These are phyloP conservation scores for Pelargonium myrrhifolium DNA, from an alignment of 441 rosid genomes.

Conservation along the genomic window DNA sequence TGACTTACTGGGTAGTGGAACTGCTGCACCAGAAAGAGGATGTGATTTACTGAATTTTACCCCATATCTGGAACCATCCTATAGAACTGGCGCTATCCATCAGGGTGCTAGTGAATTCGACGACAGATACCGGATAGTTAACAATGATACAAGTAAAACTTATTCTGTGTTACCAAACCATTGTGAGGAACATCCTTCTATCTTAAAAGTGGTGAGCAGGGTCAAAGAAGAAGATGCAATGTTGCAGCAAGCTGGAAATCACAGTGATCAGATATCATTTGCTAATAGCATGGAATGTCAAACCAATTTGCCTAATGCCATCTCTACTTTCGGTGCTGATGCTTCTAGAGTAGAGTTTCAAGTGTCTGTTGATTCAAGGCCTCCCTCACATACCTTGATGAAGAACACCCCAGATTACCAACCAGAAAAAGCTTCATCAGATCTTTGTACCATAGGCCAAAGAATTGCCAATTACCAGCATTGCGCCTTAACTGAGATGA, in stretches of 20 bases:
- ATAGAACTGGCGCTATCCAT: slow-evolving; percentile 24
- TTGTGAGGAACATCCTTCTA: slow-evolving; percentile 24
- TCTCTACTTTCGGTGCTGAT: slow-evolving; percentile 23
- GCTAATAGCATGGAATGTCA: slow-evolving; percentile 18
- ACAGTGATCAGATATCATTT: slow-evolving; percentile 17
- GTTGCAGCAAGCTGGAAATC: slow-evolving; percentile 29
- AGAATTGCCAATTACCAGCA: slow-evolving; percentile 12
- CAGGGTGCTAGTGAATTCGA: slow-evolving; percentile 18
- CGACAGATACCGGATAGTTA: slow-evolving; percentile 16
- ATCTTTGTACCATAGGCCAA: slow-evolving; percentile 18
- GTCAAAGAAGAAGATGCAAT: slow-evolving; percentile 18
- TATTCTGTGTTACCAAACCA: slow-evolving; percentile 13
- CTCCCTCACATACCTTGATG: slow-evolving; percentile 22
- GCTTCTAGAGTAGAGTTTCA: slow-evolving; percentile 20
- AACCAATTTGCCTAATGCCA: slow-evolving; percentile 19
- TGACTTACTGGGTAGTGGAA: slow-evolving; percentile 27
- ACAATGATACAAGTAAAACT: slow-evolving; percentile 15
- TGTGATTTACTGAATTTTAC: slow-evolving; percentile 21
- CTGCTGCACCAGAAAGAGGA: slow-evolving; percentile 21
- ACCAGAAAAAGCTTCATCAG: slow-evolving; percentile 13
- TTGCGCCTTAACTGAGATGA: slow-evolving; percentile 20
- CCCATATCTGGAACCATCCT: slow-evolving; percentile 21
- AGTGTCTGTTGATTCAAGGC: slow-evolving; percentile 22
- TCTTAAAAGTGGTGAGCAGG: slow-evolving; percentile 20
- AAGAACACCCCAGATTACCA: slow-evolving; percentile 21